These are phyloP conservation scores for Candida jianshihensis DNA, from an alignment of 805 yeast genomes.

Conservation along the genomic window DNA sequence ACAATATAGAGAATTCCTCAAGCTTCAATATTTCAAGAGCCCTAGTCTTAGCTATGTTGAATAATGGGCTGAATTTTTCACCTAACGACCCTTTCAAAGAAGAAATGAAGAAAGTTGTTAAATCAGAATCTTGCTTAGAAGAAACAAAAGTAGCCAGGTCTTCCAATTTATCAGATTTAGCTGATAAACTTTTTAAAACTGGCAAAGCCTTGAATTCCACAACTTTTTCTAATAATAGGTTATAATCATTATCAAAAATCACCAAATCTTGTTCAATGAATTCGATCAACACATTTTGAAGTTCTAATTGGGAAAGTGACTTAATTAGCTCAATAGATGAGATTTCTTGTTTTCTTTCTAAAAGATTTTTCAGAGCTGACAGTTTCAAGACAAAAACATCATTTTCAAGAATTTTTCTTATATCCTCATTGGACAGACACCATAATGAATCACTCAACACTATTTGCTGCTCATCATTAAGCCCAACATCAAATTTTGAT, in stretches of 20 bases:
- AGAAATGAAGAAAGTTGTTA: constrained; percentile 10
- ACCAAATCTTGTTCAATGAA: constrained; percentile 11
- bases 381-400: constrained; percentile 5
- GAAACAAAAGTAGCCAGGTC: constrained; percentile 9
- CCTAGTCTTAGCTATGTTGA: constrained; percentile 4
- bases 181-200: constrained; percentile 14
- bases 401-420: constrained; percentile 6
- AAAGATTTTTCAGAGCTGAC: constrained; percentile 8
- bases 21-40: constrained; percentile 15
- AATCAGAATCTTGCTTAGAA: constrained; percentile 1
- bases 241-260: constrained; percentile 12
- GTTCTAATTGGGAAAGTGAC: not conserved
- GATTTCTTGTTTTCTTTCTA: constrained; percentile 12
- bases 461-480: constrained; percentile 11
- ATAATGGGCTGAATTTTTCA: constrained; percentile 1
- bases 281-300: constrained; percentile 3
- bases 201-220: constrained; percentile 5
- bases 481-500: not conserved
- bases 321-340: constrained; percentile 4
- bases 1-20: constrained; percentile 26
- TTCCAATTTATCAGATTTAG: not conserved
- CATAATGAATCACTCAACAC: constrained; percentile 25
- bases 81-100: constrained; percentile 2
- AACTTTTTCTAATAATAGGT: constrained; percentile 4
- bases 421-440: constrained; percentile 9